Evolutionary conservation across 495 filamentous ascomycete species (phyloP), one percentile per base, ranked within the genome.

Genomic region (Talaromyces wortmannii): DNA sequence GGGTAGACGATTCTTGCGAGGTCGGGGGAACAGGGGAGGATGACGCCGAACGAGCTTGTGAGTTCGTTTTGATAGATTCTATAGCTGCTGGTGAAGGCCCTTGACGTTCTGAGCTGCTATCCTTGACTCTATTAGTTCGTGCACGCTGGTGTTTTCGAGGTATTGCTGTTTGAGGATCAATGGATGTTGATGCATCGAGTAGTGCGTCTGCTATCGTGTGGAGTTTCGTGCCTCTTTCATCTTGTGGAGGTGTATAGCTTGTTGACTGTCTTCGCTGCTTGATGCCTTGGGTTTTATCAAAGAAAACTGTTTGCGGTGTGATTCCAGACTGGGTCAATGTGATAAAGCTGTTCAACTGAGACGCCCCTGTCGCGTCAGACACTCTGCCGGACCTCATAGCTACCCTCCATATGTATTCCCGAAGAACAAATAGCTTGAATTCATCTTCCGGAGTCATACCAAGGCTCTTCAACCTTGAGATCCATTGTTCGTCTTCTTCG

Each of bases 401-500:
- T 15, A 92, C 75, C 31, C 90, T 85, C 91, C 90, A 96, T 32
- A 97, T 91, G 59, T 96, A 97, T 61, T 96, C 94, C 51, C 86
- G 78, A 13, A 99, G 78, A 5, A 83, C 86, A 16, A 96, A 71
- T 7, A 99, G 72, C 63, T 99, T 99, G 59, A 87, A 83, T 55
- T 99, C 95, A 60, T 99, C 95, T 45, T 95, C 92, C 0, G 73
- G 56, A 2, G 75, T 67, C 81, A 99, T 88, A 0, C 94, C 92
- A 40, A 94, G 80, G 57, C 89, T 92, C 31, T 90, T 81, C 31
- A 99, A 70, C 50, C 88, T 83, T 16, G 74, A 73, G n/a, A 99
- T 75, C 95, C 95, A 99, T 62, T 91, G 84, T 54, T 97, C 91
- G 66, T 99, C 95, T 66, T 97, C 92, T n/a, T 96, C 91, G 61